Percentiles rank a stretch among this genome's conserved stretches.
Conservation (phyloP, 371 early-diverging fungal species). For the Mortierella sp. region DNA sequence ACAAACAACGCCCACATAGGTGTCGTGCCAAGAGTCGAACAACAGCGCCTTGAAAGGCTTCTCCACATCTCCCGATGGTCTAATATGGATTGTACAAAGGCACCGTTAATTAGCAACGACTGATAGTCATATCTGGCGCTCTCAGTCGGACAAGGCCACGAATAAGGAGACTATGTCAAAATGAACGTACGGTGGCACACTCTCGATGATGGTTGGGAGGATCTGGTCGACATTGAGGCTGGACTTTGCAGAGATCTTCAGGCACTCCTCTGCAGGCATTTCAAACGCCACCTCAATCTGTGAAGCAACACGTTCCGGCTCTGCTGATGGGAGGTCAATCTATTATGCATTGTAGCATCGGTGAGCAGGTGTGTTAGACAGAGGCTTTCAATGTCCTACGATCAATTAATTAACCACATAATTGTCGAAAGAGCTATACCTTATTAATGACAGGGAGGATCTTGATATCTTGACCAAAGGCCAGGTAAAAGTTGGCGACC, state of each 20-base stretch:
- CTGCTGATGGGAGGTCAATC: constrained; percentile 94
- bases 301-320: constrained; percentile 78
- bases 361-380: not conserved
- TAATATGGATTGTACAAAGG: constrained; percentile 21
- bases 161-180: too few species aligned
- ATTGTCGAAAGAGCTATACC: constrained; percentile 41
- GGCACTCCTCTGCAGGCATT: constrained; percentile 70
- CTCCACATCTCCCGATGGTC: constrained; percentile 70
- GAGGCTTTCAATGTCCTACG: not conserved
- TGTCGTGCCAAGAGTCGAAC: constrained; percentile 98
- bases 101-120: not conserved
- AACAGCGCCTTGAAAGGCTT: constrained; percentile 87
- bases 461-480: constrained; percentile 87
- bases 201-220: constrained; percentile 83
- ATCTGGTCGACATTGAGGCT: constrained; percentile 85
- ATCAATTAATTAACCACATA: not conserved
- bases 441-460: constrained; percentile 97
- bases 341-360: constrained; percentile 20
- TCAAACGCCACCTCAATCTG: constrained; percentile 94
- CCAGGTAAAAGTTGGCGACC: constrained; percentile 96
- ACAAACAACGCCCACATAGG: constrained; percentile 95
- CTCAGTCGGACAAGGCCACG: not conserved
- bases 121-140: not conserved
- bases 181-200: constrained; percentile 75
- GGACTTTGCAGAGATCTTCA: constrained; percentile 91